Evolutionary conservation across 768 basidiomycete species (phyloP), one percentile per base, ranked within the genome.

Genomic region (Amanita thiersii): DNA sequence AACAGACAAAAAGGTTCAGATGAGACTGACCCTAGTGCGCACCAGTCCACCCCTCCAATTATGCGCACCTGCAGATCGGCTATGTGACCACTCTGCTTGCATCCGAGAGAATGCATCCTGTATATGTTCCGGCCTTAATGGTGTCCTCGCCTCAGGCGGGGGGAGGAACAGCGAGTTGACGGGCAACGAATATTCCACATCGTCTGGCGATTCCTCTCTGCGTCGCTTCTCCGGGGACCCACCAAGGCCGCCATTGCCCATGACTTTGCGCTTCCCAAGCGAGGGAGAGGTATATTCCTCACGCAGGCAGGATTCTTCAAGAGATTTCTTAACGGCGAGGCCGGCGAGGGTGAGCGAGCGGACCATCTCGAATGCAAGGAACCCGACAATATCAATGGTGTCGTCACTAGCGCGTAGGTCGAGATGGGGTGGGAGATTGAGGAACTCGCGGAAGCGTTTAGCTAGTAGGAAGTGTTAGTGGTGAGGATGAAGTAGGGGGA

Each of bases 351-450:
- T 92, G 36, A 98, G 74, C 2, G 89, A 87, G 38, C 92, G 82
- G 21, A 97, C 92, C 82, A 94, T 92, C 60, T 98, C 93, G 61
- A 94, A 98, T 0, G 90, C 86, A 32, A 98, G 78, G 65, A 97
- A 98, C 18, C 93, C 93, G 52, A 97, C 89, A 45, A 96, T 93
- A 56, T 98, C 93, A 53, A 93, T 71, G 2, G 93, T 92, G 59
- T 96, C 92, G 59, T 96, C 93, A 60, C 86, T 87, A 21, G 86
- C 79, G 63, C 86, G 88, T 46, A 91, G 72, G 54, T 96, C 90
- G 31, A 94, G 76, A 46, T 87, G 82, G 0, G 83, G 53, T 2
- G 91, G 86, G 8, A 96, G 75, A 57, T 91, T 91, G 40, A 97
- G 73, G 55, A 96, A 97, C 54, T 96, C 92, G 30, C 87, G 76